Evolutionary conservation across 306 rosid species (phyloP).

Genomic region (Castanospermum australe): DNA sequence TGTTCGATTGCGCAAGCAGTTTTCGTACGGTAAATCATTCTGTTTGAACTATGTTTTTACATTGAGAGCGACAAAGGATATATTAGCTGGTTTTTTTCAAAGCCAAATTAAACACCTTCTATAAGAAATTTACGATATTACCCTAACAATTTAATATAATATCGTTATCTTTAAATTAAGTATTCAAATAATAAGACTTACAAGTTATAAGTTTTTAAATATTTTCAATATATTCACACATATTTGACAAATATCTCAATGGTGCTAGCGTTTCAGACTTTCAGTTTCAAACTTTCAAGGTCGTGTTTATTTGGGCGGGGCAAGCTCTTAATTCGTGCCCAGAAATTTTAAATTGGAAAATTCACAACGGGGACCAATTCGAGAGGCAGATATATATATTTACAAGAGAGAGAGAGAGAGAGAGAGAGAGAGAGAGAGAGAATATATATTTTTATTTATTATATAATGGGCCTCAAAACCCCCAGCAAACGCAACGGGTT

Average conservation of each 20-base stretch:
- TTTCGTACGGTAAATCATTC: background rate
- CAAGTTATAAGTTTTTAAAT: too few relatives aligned
- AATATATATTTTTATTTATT: conserved; percentile 20
- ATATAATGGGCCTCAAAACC: conserved; percentile 11
- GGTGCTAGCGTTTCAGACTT: background rate
- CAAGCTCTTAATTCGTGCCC: background rate
- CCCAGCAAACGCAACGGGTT: conserved; percentile 17
- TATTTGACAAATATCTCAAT: background rate
- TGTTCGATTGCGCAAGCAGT: background rate
- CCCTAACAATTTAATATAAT: too few relatives aligned
- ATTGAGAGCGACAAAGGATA: too few relatives aligned
- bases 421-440: background rate
- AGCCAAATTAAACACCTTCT: too few relatives aligned
- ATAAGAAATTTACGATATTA: too few relatives aligned
- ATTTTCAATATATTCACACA: background rate
- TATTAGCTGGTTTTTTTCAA: too few relatives aligned
- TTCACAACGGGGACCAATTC: background rate
- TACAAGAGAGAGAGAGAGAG: background rate
- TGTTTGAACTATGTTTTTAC: background rate
- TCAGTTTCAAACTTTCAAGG: too few relatives aligned
- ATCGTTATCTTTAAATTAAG: too few relatives aligned
- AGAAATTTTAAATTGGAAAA: background rate
- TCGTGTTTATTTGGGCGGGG: background rate
- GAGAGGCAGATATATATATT: background rate
- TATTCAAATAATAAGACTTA: too few relatives aligned